A percentile compares a stretch with the other conserved stretches of the same genome.
Conservation (phyloP, 176 grass and related monocot genomes). For the Tuctoria greenei region DNA sequence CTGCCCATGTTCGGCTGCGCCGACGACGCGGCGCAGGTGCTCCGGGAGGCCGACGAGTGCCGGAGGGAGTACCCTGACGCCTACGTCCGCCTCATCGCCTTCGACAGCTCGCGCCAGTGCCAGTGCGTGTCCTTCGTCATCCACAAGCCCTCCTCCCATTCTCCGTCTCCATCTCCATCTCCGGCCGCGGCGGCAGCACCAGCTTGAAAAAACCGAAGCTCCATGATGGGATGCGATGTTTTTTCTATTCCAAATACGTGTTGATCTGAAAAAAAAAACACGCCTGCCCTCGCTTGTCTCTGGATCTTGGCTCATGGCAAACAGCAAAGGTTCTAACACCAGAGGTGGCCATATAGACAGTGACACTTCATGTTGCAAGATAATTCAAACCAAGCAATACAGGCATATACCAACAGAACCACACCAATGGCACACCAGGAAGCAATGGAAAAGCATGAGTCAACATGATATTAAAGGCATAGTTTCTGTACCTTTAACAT, state of each 20-base stretch:
- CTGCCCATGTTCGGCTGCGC: conserved; percentile 20
- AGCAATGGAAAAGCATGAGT: conserved; percentile 1
- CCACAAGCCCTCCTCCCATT: conserved; percentile 36
- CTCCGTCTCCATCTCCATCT: background rate
- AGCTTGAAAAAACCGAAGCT: background rate
- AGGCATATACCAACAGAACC: background rate
- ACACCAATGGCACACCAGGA: background rate
- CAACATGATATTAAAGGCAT: conserved; percentile 34
- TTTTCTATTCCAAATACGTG: background rate
- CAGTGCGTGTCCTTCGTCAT: conserved; percentile 70
- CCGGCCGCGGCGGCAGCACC: background rate
- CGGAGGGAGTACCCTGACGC: conserved; percentile 51
- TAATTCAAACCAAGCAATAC: background rate
- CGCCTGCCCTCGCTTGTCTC: background rate
- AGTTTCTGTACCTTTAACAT: conserved; percentile 3
- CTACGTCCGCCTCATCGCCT: conserved; percentile 58
- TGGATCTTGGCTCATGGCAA: no score
- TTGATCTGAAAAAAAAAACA: background rate
- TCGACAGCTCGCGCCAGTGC: conserved; percentile 55
- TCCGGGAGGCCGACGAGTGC: conserved; percentile 43
- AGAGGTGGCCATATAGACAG: background rate
- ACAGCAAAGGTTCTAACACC: background rate
- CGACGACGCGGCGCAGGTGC: conserved; percentile 35
- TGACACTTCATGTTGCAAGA: background rate
- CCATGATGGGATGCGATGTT: background rate